Evolutionary conservation across 768 basidiomycete genomes (phyloP).

Genomic region (Russula olivacea): DNA sequence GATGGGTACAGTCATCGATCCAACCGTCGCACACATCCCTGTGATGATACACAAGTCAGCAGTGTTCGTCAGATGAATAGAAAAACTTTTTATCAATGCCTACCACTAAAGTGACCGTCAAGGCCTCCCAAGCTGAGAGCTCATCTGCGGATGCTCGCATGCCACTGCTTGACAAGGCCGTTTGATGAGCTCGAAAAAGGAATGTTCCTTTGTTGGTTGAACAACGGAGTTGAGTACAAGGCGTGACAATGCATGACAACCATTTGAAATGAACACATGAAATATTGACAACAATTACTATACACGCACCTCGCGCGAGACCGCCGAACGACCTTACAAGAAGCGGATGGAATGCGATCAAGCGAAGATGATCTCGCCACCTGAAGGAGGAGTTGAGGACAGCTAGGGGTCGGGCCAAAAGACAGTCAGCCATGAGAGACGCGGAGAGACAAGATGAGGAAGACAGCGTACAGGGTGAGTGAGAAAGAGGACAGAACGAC

Average conservation of each 20-base stretch:
- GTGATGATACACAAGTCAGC: neutral
- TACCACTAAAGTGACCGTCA: constrained; percentile 19
- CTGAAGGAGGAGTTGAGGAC: constrained; percentile 26
- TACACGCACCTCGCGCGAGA: constrained; percentile 32
- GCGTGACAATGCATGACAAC: neutral
- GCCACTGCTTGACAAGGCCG: constrained; percentile 27
- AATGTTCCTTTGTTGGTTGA: neutral
- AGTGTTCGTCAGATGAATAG: neutral
- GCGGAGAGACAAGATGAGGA: neutral
- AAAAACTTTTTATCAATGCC: neutral
- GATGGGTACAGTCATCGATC: constrained; percentile 14
- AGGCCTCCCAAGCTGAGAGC: constrained; percentile 25
- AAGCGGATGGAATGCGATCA: constrained; percentile 37
- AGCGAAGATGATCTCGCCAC: constrained; percentile 30
- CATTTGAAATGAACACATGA: neutral
- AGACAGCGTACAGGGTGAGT: constrained; percentile 9
- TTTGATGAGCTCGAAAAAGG: constrained; percentile 26
- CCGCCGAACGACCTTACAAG: constrained; percentile 38
- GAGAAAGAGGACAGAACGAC: neutral
- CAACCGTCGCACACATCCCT: constrained; percentile 22
- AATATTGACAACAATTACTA: neutral
- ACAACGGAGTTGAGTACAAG: neutral
- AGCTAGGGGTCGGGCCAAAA: neutral
- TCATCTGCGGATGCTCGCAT: constrained; percentile 28
- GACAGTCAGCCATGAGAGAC: neutral